Evolutionary conservation across 2,329 filamentous ascomycete genomes (phyloP), one percentile per base, ranked within the genome.

Genomic region (Fusarium brevicatenulatum): DNA sequence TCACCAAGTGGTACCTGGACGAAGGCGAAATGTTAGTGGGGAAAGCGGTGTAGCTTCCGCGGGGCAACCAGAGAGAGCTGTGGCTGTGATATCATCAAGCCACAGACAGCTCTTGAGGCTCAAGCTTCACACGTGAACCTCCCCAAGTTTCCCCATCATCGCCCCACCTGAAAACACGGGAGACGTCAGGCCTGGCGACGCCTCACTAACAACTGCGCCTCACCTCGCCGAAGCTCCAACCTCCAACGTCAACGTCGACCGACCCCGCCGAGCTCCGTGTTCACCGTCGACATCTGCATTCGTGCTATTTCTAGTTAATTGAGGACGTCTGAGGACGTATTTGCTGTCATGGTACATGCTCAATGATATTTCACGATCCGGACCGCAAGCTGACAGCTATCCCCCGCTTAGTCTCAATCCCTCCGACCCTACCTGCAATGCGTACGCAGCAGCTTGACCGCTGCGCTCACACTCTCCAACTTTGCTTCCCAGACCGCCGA

Each of bases 401-500:
- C 61, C 66, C 49, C 64, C 55, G 57, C 59, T 55, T 74, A 92
- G 96, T 98, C 95, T 81, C 95, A 98, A 95, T 97, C 95, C 75
- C 90, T 98, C 81, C 93, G 95, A 73, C 95, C 95, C 64, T 98
- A 98, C 85, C 93, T 98, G 77, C 94, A 97, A 87, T 97, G 94
- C 84, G 96, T 98, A 79, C 94, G 96, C 79, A 95, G 93, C 81
- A 97, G 94, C 80, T 89, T 99, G 80, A 98, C 95, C 44, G 94
- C 95, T 74, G 95, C 96, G 75, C 91, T 99, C 76, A 95, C 94
- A 30, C 75, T 78, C 50, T 95, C 95, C 83, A 97, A 99, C 88
- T 99, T 99, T 84, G 95, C 96, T 72, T 98, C 95, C 55, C 96
- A 99, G 85, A 94, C 93, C 50, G 94, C 95, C 62, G 97, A 99